Evolutionary conservation across 176 grass and related monocot species (phyloP).

Genomic region (Stipa capillata): DNA sequence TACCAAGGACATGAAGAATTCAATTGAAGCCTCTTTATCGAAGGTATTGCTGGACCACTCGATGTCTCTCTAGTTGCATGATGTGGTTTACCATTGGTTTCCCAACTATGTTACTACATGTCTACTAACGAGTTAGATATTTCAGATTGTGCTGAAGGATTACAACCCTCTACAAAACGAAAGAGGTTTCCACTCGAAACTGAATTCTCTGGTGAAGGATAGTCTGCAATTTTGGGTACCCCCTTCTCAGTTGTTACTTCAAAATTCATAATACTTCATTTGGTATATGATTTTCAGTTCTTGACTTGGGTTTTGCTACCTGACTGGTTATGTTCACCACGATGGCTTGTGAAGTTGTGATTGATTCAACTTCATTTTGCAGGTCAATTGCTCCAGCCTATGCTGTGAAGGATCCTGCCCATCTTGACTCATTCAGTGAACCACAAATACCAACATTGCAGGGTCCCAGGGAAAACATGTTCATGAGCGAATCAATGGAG

Average conservation of each 20-base stretch:
- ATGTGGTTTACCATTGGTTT: not conserved
- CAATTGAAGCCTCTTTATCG: slow-evolving; percentile 59
- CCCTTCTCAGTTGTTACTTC: not conserved
- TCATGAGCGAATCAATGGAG: not conserved
- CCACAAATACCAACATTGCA: slow-evolving; percentile 22
- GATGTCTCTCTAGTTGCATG: not conserved
- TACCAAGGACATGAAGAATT: slow-evolving; percentile 40
- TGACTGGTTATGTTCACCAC: not conserved
- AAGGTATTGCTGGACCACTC: slow-evolving; percentile 45
- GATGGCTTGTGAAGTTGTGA: not conserved
- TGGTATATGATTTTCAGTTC: not conserved
- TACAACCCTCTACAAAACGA: slow-evolving; percentile 94
- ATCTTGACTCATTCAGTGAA: slow-evolving; percentile 22
- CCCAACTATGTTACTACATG: not conserved
- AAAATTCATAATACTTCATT: not conserved
- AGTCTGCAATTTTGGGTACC: slow-evolving; percentile 86
- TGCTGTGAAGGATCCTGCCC: not conserved
- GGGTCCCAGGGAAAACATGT: slow-evolving; percentile 17
- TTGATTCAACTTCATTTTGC: slow-evolving; percentile 14
- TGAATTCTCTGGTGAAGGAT: slow-evolving; percentile 66
- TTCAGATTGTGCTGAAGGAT: slow-evolving; percentile 69
- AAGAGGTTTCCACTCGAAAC: slow-evolving; percentile 79
- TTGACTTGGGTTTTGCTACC: not conserved
- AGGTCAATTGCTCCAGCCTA: slow-evolving; percentile 40
- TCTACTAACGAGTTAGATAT: slow-evolving; percentile 6